Conservation (phyloP, 257 asterid genomes). For the Fraxinus pennsylvanica region DNA sequence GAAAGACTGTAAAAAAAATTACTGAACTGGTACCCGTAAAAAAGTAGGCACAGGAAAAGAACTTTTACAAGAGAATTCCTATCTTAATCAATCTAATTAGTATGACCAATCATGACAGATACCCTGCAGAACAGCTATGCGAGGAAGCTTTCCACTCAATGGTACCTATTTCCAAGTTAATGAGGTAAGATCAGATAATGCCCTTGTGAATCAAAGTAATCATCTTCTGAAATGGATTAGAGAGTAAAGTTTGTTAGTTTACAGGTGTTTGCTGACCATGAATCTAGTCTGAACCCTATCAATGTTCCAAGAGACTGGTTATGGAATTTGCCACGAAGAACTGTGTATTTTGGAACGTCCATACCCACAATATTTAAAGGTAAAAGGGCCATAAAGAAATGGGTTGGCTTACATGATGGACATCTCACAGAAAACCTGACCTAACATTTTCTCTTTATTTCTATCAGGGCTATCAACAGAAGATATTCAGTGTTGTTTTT, state of each 20-base stretch:
- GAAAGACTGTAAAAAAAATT: neutral
- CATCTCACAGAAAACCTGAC: constrained; percentile 22
- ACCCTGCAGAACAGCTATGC: constrained; percentile 99
- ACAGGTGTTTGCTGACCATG: constrained; percentile 96
- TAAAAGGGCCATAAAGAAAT: constrained; percentile 27
- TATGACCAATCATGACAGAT: constrained; percentile 48
- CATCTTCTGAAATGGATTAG: constrained; percentile 18
- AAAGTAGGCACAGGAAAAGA: neutral
- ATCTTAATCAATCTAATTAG: constrained; percentile 30
- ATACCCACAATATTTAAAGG: constrained; percentile 91
- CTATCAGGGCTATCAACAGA: constrained; percentile 73
- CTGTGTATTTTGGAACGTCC: constrained; percentile 96
- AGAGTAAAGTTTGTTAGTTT: constrained; percentile 19
- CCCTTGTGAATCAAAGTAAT: constrained; percentile 13
- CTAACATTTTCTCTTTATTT: constrained; percentile 23
- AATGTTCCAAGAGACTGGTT: constrained; percentile 85
- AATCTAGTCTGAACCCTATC: constrained; percentile 77
- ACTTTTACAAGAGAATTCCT: neutral
- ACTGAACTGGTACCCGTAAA: constrained; percentile 16
- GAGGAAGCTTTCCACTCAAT: constrained; percentile 98
- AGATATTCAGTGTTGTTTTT: constrained; percentile 87
- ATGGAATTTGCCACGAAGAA: constrained; percentile 87
- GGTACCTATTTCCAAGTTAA: constrained; percentile 99
- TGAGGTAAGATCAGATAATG: constrained; percentile 56
- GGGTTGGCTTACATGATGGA: constrained; percentile 6